Base-by-base conservation (phyloP, 2,329 filamentous ascomycete genomes). In the Rosellinia necatrix region DNA sequence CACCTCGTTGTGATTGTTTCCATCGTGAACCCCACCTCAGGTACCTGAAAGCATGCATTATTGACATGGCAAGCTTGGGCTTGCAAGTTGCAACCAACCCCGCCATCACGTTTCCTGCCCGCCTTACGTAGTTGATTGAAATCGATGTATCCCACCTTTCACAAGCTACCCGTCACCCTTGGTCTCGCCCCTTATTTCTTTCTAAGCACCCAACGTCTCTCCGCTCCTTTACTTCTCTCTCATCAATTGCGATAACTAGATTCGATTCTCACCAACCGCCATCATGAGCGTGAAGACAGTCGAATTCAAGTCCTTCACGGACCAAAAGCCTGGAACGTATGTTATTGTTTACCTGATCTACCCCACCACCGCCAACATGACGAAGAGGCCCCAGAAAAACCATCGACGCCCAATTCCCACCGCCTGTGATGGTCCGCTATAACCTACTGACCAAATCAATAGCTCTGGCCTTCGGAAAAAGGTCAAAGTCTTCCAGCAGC, bases 251-350 rank as follows among this genome's bases (percentile, higher is more conserved):
- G 21, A 17, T 52, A 48, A 22, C n/a, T 29, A 10, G 3, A n/a
- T n/a, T n/a, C n/a, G n/a, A n/a, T n/a, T n/a, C n/a, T 25, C 35
- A 10, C 22, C n/a, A 15, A 5, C 10, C 37, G 25, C 41, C 49
- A 67, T 49, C 70, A 94, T 96, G 91, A 77, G 78, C 64, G 72
- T 81, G 76, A 83, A 90, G 76, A 91, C 88, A 51, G 90, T 97
- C 70, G 84, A 89, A 67, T 86, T 96, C 75, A 86, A 86, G 75
- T 85, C 92, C 58, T 97, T 94, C 77, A 83, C 88, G 63, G 94
- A 97, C 83, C 94, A 99, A 84, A 99, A 99, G 84, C 92, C 93
- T 64, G 93, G 93, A 84, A 97, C 93, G 93, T 97, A 86, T 77
- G 93, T 92, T 62, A 64, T 60, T 62, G 52, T 62, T 66, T 56